Percentiles rank a stretch among this genome's conserved stretches.
phyloP scores from a whole-genome alignment of 306 rosid species.

The Castanea mollissima region DNA sequence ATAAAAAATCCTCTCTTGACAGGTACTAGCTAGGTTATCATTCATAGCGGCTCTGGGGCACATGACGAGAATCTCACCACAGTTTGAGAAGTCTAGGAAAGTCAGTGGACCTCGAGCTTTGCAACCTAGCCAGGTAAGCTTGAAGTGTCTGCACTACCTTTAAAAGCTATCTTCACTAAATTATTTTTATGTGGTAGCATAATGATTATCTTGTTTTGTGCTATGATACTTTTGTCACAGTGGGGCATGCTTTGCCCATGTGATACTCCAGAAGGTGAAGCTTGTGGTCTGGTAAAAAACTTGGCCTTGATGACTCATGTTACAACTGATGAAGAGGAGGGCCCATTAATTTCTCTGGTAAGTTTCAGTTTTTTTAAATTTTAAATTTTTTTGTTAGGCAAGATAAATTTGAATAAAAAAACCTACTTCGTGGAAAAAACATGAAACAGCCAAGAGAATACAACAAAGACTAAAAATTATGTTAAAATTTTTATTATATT shows the following conservation, averaged over 20 bases:
- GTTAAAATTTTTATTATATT: too few species aligned
- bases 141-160: slow-evolving; percentile 4
- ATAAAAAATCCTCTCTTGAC: slow-evolving; percentile 4
- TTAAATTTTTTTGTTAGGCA: too few species aligned
- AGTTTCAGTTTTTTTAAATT: neutral
- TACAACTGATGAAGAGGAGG: slow-evolving; percentile 90
- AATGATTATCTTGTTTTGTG: slow-evolving; percentile 2
- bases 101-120: slow-evolving; percentile 93
- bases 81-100: slow-evolving; percentile 95
- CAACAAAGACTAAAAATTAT: too few species aligned
- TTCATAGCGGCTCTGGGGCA: slow-evolving; percentile 76
- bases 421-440: too few species aligned
- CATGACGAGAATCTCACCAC: slow-evolving; percentile 88
- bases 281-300: slow-evolving; percentile 92
- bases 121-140: slow-evolving; percentile 92
- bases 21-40: slow-evolving; percentile 84
- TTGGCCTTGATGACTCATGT: slow-evolving; percentile 97
- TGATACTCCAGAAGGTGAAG: slow-evolving; percentile 97
- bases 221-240: slow-evolving; percentile 34
- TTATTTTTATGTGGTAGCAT: neutral
- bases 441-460: too few species aligned
- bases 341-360: slow-evolving; percentile 72
- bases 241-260: slow-evolving; percentile 99
- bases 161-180: neutral
- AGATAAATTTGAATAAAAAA: too few species aligned